Percentiles rank a stretch among this genome's conserved stretches.
Evolutionary conservation across 179 eudicot genomes (phyloP).

Genomic region (Gypsophila paniculata): DNA sequence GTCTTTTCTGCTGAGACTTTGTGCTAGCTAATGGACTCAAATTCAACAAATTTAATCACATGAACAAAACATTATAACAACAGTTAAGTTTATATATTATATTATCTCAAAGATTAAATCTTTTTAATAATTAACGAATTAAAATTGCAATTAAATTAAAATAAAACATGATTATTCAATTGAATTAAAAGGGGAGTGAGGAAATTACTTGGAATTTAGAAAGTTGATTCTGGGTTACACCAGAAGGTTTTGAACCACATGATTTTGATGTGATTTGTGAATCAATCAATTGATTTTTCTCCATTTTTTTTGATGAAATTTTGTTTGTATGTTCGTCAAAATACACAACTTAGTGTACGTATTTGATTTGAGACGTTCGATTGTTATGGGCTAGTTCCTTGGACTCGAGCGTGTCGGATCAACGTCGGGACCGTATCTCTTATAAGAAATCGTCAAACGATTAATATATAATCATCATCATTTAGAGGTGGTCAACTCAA

Average conservation of each 20-base stretch:
- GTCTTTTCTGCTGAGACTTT: no score
- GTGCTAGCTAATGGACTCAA: neutral
- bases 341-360: no score
- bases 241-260: conserved; percentile 20
- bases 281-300: conserved; percentile 28
- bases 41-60: neutral
- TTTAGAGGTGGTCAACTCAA: no score
- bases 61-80: neutral
- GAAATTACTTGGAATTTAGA: conserved; percentile 36
- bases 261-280: conserved; percentile 19
- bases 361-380: no score
- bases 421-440: no score
- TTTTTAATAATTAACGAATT: neutral
- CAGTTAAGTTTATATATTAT: neutral
- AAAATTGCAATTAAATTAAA: neutral
- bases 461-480: no score
- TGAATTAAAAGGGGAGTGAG: neutral
- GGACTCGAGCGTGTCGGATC: no score
- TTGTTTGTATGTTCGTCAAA: no score
- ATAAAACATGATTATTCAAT: neutral
- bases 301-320: neutral
- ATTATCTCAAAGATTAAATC: neutral
- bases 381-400: no score
- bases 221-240: conserved; percentile 30
- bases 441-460: no score